phyloP scores from a whole-genome alignment of 306 rosid genomes.

The Ziziphus jujuba region DNA sequence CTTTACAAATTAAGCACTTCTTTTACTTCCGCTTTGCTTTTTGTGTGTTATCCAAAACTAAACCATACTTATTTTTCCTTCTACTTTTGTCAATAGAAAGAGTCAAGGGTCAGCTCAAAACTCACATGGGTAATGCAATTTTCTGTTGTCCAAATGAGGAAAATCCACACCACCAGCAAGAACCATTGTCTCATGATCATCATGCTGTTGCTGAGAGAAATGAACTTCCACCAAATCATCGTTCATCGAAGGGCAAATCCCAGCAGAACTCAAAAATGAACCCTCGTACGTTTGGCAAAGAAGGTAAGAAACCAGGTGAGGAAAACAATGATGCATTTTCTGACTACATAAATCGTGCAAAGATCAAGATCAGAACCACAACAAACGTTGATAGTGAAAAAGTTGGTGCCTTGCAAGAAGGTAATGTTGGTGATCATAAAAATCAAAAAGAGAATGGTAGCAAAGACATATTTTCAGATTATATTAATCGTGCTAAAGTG shows the following conservation, averaged over 20 bases:
- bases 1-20: too few species aligned
- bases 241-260: background rate
- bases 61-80: too few species aligned
- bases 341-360: constrained; percentile 17
- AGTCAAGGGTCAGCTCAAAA: too few species aligned
- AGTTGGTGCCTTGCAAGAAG: constrained; percentile 8
- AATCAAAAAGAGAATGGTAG: constrained; percentile 1
- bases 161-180: too few species aligned
- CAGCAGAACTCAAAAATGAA: background rate
- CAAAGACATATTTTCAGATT: constrained; percentile 14
- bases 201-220: too few species aligned
- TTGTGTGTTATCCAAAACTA: too few species aligned
- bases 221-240: too few species aligned
- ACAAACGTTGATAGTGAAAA: constrained; percentile 5
- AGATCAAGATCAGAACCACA: constrained; percentile 17
- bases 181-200: too few species aligned
- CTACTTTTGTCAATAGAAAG: too few species aligned
- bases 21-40: too few species aligned
- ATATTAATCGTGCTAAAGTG: constrained; percentile 19
- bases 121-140: too few species aligned
- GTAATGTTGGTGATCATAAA: background rate
- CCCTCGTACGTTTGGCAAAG: background rate
- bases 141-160: too few species aligned
- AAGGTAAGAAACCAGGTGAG: constrained; percentile 2
- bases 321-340: constrained; percentile 21